A percentile compares a stretch with the other conserved stretches of the same genome.
Evolutionary conservation across 2,329 filamentous ascomycete species (phyloP).

Genomic region (Talaromyces sp.): DNA sequence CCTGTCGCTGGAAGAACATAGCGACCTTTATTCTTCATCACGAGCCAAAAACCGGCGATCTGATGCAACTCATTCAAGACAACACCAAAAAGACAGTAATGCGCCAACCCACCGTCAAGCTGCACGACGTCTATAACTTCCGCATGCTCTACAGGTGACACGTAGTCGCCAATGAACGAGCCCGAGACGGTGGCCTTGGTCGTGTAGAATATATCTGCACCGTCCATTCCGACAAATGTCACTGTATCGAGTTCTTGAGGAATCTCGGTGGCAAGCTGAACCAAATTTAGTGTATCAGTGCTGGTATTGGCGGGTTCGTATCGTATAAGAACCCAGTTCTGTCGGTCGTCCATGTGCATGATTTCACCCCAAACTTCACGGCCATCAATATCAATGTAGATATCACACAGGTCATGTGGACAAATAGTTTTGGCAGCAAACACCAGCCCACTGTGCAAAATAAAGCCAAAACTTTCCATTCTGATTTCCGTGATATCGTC

Average conservation of each 20-base stretch:
- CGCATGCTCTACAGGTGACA: constrained; percentile 3
- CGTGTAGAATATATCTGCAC: not conserved
- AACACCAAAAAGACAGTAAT: constrained; percentile 6
- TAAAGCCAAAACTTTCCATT: constrained; percentile 7
- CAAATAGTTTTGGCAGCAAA: constrained; percentile 1
- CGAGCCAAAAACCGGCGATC: constrained; percentile 9
- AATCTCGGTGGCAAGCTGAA: not conserved
- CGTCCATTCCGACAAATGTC: constrained; percentile 12
- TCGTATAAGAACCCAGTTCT: constrained; percentile 12
- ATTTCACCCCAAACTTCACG: constrained; percentile 11
- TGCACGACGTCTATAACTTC: constrained; percentile 13
- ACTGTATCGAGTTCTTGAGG: constrained; percentile 8
- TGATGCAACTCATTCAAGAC: constrained; percentile 6
- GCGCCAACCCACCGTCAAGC: constrained; percentile 5
- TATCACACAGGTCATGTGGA: constrained; percentile 12
- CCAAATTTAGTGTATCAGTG: not conserved
- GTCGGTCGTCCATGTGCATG: constrained; percentile 7
- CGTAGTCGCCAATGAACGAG: constrained; percentile 7
- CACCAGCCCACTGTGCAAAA: not conserved
- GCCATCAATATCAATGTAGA: constrained; percentile 15
- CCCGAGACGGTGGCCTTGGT: constrained; percentile 4
- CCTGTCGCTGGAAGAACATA: constrained; percentile 7
- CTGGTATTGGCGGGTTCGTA: constrained; percentile 10
- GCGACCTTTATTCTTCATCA: not conserved
- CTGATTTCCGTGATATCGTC: constrained; percentile 4